These are phyloP conservation scores for Saccharomycopsis microspora DNA, from an alignment of 805 yeast genomes.

Conservation along the genomic window DNA sequence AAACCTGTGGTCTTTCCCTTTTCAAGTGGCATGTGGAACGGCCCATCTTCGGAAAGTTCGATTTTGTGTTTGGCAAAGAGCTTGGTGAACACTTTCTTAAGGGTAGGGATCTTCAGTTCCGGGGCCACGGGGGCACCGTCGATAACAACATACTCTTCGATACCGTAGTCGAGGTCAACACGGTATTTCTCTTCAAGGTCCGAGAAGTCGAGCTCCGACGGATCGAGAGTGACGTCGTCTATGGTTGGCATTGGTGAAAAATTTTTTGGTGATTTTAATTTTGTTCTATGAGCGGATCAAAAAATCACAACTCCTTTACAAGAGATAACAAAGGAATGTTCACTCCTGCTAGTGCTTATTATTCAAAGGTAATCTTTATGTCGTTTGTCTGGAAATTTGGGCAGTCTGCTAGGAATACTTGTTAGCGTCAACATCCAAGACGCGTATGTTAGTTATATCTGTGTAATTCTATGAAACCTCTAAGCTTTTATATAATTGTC, in stretches of 20 bases:
- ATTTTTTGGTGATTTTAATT: too few relatives aligned
- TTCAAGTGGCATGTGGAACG: conserved; percentile 70
- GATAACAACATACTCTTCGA: conserved; percentile 72
- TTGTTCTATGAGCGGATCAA: too few relatives aligned
- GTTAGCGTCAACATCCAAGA: too few relatives aligned
- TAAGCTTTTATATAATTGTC: too few relatives aligned
- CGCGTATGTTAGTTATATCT: too few relatives aligned
- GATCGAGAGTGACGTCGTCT: conserved; percentile 41
- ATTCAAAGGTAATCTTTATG: too few relatives aligned
- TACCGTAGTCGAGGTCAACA: conserved; percentile 46
- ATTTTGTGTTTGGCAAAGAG: conserved; percentile 63
- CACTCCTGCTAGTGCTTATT: too few relatives aligned
- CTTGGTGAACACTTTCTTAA: conserved; percentile 77
- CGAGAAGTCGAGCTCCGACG: conserved; percentile 59
- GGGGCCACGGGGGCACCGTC: conserved; percentile 97
- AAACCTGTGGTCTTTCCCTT: conserved; percentile 75
- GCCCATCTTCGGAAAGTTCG: conserved; percentile 41
- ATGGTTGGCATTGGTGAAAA: conserved; percentile 17
- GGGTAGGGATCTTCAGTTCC: conserved; percentile 70
- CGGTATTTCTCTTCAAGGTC: conserved; percentile 74
- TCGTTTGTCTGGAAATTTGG: too few relatives aligned
- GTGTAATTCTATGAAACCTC: too few relatives aligned
- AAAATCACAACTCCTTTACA: too few relatives aligned
- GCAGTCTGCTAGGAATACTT: too few relatives aligned
- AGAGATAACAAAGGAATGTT: too few relatives aligned